Evolutionary conservation across 192 early-diverging fungal species (phyloP), one percentile per base, ranked within the genome.

Genomic region (Linnemannia elongata): DNA sequence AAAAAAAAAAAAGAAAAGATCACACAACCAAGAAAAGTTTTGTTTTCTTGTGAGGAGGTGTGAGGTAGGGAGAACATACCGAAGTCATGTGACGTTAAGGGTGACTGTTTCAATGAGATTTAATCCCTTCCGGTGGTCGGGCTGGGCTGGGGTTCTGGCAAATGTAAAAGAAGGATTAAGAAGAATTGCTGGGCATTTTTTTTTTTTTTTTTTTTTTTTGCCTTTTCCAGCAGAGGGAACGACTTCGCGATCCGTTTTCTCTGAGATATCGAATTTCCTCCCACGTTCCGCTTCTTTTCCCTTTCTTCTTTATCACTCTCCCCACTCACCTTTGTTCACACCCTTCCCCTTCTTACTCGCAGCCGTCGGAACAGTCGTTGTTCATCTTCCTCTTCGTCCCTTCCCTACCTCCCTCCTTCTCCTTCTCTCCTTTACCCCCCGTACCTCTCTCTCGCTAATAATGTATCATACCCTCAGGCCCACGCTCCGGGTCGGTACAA

Each of bases 391-490:
- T 22, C 44, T 52, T 52, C 49, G 49, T 52, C 49, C 30, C 27
- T 69, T 39, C 18, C 41, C 41, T 38, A 52, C 44, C 69, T n/a
- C 20, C 42, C 49, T 41, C 17, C 41, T 30, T 33, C 38, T 47
- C 12, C 27, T 69, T 13, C 66, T 20, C 17, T 72, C n/a, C 24
- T 10, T 27, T 35, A 27, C 49, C 47, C 35, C 63, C 41, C 38
- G 1, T 5, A 39, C 38, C 7, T 77, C n/a, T 45, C 22, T 39
- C 15, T 35, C 39, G 22, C 27, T 35, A 15, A 72, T 38, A 17
- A 87, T 87, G 85, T 87, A 80, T 55, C 76, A 75, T 72, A 63
- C 80, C 12, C 71, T 87, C 22, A 78, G 72, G 47, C 76, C 85
- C 72, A 68, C 85, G 3, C 69, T 78, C 70, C 75, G 85, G 76